These are phyloP conservation scores for Dichotomocladium elegans DNA, from an alignment of 371 early-diverging fungal species.

Conservation along the genomic window DNA sequence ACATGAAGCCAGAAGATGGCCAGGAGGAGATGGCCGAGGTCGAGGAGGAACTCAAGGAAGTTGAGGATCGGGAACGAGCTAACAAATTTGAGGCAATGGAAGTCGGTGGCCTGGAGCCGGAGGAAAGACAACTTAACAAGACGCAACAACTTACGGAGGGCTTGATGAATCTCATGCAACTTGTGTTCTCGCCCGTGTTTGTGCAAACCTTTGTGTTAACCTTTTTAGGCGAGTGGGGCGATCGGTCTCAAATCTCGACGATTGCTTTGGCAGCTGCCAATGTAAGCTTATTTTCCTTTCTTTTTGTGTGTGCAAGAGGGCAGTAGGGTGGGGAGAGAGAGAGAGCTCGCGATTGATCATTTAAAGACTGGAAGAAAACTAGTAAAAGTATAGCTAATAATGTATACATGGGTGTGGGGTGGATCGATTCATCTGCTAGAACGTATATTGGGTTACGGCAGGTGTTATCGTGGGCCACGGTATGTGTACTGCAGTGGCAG, in stretches of 20 bases:
- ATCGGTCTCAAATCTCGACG: constrained; percentile 90
- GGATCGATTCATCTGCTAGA: too few relatives aligned
- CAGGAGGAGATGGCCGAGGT: constrained; percentile 89
- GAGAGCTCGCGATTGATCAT: too few relatives aligned
- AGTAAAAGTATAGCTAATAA: too few relatives aligned
- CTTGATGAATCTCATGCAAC: constrained; percentile 57
- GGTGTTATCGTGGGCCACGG: constrained; percentile 90
- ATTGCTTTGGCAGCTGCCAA: constrained; percentile 94
- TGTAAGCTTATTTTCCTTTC: constrained; percentile 33
- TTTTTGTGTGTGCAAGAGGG: too few relatives aligned
- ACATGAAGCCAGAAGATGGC: constrained; percentile 86
- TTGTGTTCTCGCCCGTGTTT: constrained; percentile 86
- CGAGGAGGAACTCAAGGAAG: constrained; percentile 78
- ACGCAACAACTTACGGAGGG: constrained; percentile 40
- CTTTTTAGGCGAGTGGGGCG: constrained; percentile 98
- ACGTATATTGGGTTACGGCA: constrained; percentile 79
- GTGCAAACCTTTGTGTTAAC: constrained; percentile 93
- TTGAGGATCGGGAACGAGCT: constrained; percentile 61
- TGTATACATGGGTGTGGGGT: too few relatives aligned
- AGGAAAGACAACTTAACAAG: constrained; percentile 7
- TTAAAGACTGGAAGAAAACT: too few relatives aligned
- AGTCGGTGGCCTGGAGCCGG: constrained; percentile 27
- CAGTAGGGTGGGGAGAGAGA: too few relatives aligned
- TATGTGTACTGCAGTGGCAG: constrained; percentile 88
- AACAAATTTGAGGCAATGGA: constrained; percentile 53